Conservation (phyloP, 2,329 filamentous ascomycete species). For the Alternaria postmessia region DNA sequence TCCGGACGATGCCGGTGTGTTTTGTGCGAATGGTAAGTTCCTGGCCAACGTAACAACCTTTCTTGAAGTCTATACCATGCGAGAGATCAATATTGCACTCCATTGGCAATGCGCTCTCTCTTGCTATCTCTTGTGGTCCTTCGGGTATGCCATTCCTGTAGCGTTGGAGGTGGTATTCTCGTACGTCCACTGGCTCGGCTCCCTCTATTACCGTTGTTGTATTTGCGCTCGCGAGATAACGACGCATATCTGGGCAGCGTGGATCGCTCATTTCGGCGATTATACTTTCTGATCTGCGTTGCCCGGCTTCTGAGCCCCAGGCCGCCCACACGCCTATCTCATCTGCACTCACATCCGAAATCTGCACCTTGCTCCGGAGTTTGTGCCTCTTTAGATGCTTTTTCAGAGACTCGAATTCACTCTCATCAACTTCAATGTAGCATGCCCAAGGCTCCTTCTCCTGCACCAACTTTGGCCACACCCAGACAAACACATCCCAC, state of each 20-base stretch:
- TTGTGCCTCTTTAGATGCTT: constrained; percentile 86
- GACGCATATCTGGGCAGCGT: constrained; percentile 26
- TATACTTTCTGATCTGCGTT: constrained; percentile 12
- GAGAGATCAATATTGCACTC: constrained; percentile 90
- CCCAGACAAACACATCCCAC: constrained; percentile 89
- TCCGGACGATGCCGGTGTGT: constrained; percentile 91
- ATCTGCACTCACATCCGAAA: constrained; percentile 68
- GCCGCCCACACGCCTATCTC: constrained; percentile 76
- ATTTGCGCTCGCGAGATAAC: constrained; percentile 9
- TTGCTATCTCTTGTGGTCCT: constrained; percentile 79
- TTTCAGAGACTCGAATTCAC: constrained; percentile 67
- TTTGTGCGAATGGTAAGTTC: constrained; percentile 95
- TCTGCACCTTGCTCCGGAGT: constrained; percentile 78
- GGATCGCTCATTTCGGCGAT: constrained; percentile 33
- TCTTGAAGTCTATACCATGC: constrained; percentile 87
- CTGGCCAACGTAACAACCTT: constrained; percentile 97
- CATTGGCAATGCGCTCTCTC: constrained; percentile 78
- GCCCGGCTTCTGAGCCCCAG: constrained; percentile 63
- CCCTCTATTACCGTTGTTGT: constrained; percentile 7
- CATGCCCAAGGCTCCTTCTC: constrained; percentile 61
- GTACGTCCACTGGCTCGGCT: constrained; percentile 36
- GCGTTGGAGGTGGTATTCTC: constrained; percentile 75
- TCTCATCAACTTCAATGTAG: constrained; percentile 83
- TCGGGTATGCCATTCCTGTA: constrained; percentile 85
- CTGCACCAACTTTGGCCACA: constrained; percentile 31